A percentile compares a stretch with the other conserved stretches of the same genome.
phyloP scores from a whole-genome alignment of 257 asterid genomes.

The Nicotiana noctiflora region DNA sequence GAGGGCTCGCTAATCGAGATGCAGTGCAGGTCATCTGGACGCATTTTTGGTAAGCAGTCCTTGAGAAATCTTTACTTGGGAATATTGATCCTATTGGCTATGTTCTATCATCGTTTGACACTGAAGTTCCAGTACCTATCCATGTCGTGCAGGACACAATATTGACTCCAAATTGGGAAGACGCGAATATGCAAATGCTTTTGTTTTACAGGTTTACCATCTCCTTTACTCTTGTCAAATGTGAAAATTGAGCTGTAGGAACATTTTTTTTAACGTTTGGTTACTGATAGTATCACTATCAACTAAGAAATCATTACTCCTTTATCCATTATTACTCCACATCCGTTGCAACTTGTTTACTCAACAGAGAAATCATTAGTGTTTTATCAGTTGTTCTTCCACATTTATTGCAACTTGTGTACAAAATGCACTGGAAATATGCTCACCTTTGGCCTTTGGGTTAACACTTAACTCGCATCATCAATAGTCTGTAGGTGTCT shows the following conservation, averaged over 20 bases:
- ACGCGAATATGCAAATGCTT: conserved; percentile 35
- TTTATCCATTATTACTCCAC: not conserved
- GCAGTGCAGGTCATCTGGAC: conserved; percentile 35
- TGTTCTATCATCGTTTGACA: not conserved
- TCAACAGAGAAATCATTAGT: not conserved
- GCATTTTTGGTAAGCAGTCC: conserved; percentile 32
- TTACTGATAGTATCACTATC: not conserved
- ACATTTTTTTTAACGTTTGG: not conserved
- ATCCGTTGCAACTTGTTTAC: not conserved
- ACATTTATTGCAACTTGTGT: not conserved
- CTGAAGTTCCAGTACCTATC: conserved; percentile 7
- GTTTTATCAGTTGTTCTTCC: not conserved
- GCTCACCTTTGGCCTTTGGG: not conserved
- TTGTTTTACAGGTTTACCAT: conserved; percentile 49
- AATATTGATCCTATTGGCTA: not conserved
- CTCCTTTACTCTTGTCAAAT: conserved; percentile 10
- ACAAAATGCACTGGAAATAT: not conserved
- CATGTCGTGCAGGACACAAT: conserved; percentile 37
- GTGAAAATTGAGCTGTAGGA: not conserved
- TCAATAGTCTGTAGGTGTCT: not conserved
- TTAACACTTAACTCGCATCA: not conserved
- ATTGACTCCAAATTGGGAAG: conserved; percentile 22
- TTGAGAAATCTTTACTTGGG: conserved; percentile 9
- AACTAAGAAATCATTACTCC: not conserved
- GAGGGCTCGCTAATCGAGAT: conserved; percentile 35